Evolutionary conservation across 495 filamentous ascomycete species (phyloP), one percentile per base, ranked within the genome.

Genomic region (Xylaria grammica): DNA sequence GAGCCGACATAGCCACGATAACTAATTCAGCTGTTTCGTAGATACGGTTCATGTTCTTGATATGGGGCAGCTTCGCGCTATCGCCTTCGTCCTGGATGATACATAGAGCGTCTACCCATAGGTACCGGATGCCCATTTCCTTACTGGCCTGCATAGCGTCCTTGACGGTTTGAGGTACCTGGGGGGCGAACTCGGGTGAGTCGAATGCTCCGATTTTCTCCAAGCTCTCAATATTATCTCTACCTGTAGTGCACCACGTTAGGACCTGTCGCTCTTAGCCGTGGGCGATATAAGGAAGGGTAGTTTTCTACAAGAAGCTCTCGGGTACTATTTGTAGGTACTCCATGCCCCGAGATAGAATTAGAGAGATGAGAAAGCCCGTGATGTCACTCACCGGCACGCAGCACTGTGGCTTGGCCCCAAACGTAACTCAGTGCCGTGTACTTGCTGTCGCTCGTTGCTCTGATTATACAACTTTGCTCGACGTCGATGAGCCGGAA

Each of bases 21-120:
- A 67, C 69, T 7, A 77, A 9, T 29, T 65, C 42, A 7, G 74
- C 67, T 20, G 69, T 61, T 26, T 56, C 48, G 60, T 78, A 78
- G 15, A 78, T 72, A 4, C 45, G 32, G 13, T 69, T 67, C 75
- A 78, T 74, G 13, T 57, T 40, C 9, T 30, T 49, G 26, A 74
- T 68, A 24, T 72, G 62, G 19, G 30, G 36, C 30, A 53, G 34
- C 52, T 74, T 65, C n/a, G 48, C 61, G 8, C 38, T 55, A 32
- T 56, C 61, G n/a, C 60, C 49, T 6, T 67, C 63, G 46, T 76
- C 70, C 58, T 77, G 72, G 13, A 73, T 36, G 30, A 77, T 75
- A 62, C 75, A 77, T 13, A 75, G 52, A 2, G 52, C 65, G 46
- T 77, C 74, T 7, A 77, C 66, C 74, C 74, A 77, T 22, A 77